These are phyloP conservation scores for Pseudoperonospora humuli DNA, from an alignment of 352 stramenopile genomes.

Conservation along the genomic window DNA sequence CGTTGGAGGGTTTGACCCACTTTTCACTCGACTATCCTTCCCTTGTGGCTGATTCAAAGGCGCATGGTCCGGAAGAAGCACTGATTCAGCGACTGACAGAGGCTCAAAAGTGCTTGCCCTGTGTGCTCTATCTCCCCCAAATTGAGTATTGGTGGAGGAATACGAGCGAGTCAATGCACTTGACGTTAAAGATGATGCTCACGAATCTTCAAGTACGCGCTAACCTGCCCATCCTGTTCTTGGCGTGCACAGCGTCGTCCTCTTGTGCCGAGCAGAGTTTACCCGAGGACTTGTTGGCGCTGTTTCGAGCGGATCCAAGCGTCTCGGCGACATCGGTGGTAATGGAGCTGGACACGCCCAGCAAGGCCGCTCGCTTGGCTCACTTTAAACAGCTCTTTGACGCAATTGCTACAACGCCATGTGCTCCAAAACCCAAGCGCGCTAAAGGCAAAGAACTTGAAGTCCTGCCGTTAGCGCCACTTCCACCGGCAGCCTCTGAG, in stretches of 20 bases:
- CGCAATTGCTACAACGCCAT: slow-evolving; percentile 43
- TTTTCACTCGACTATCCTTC: slow-evolving; percentile 79
- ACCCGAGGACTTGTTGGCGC: slow-evolving; percentile 38
- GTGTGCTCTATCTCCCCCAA: slow-evolving; percentile 73
- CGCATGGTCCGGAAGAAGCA: slow-evolving; percentile 65
- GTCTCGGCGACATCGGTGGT: slow-evolving; percentile 37
- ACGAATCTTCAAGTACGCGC: slow-evolving; percentile 57
- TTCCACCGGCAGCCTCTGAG: slow-evolving; percentile 23
- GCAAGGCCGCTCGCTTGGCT: slow-evolving; percentile 19
- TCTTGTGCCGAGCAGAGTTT: slow-evolving; percentile 22
- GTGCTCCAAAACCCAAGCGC: slow-evolving; percentile 9
- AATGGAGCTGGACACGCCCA: slow-evolving; percentile 31
- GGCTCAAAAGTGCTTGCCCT: slow-evolving; percentile 69
- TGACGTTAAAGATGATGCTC: slow-evolving; percentile 76
- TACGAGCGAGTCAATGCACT: slow-evolving; percentile 62
- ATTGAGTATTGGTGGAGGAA: slow-evolving; percentile 72
- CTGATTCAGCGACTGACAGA: slow-evolving; percentile 62
- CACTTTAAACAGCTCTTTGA: slow-evolving; percentile 65
- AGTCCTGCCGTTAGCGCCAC: slow-evolving; percentile 51
- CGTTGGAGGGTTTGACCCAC: slow-evolving; percentile 65
- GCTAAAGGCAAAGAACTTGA: slow-evolving; percentile 31
- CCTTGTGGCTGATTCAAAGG: slow-evolving; percentile 59
- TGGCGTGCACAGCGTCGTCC: slow-evolving; percentile 56
- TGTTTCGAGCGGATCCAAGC: slow-evolving; percentile 48
- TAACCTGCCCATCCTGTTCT: slow-evolving; percentile 67